phyloP scores from a whole-genome alignment of 345 rosid species.

The Populus euphratica region DNA sequence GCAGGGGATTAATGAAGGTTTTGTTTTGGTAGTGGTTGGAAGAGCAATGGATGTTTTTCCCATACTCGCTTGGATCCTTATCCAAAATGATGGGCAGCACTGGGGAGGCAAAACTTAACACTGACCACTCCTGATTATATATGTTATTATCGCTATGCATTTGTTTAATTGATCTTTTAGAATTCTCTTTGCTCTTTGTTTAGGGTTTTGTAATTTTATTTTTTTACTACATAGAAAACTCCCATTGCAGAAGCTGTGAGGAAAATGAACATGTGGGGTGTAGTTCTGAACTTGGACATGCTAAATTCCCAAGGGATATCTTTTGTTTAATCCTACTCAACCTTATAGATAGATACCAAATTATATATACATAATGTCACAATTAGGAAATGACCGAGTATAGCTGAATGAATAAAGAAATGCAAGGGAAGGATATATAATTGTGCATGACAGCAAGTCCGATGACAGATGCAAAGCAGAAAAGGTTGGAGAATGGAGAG shows the following conservation, averaged over 20 bases:
- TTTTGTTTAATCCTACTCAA: constrained; percentile 6
- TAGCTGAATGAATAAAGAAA: constrained; percentile 21
- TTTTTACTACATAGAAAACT: not conserved
- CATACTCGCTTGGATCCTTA: constrained; percentile 41
- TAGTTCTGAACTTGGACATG: constrained; percentile 37
- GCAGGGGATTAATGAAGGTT: constrained; percentile 20
- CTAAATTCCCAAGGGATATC: constrained; percentile 36
- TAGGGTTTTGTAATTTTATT: not conserved
- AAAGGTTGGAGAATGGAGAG: constrained; percentile 41
- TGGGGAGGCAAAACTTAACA: not conserved
- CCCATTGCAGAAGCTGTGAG: not conserved
- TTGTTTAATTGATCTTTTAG: not conserved
- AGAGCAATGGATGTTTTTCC: constrained; percentile 34
- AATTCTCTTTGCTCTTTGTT: not conserved
- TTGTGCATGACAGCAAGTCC: constrained; percentile 51
- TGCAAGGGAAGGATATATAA: constrained; percentile 24
- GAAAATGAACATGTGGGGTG: constrained; percentile 21
- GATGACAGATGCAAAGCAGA: constrained; percentile 55
- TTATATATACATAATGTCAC: not conserved
- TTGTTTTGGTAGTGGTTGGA: constrained; percentile 67
- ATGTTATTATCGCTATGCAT: not conserved
- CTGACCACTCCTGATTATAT: not conserved
- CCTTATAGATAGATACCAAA: constrained; percentile 13
- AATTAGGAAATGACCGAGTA: not conserved
- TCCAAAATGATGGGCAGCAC: constrained; percentile 19